Conservation (phyloP, 306 rosid species). For the Cucumis hystrix region DNA sequence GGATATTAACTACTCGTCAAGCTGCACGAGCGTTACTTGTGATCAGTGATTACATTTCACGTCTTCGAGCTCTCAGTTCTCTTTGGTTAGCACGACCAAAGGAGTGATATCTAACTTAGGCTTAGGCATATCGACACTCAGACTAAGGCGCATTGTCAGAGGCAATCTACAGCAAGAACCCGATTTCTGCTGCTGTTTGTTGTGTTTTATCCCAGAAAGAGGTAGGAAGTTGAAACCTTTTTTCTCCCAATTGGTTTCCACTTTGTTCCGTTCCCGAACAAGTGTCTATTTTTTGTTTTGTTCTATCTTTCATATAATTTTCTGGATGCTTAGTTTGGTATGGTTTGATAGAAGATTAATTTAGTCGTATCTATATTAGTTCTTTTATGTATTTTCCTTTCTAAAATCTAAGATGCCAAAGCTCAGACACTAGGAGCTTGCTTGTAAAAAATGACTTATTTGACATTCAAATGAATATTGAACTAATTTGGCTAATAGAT, state of each 20-base stretch:
- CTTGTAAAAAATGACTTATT: neutral
- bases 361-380: neutral
- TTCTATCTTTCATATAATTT: neutral
- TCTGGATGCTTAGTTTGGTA: neutral
- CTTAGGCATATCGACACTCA: neutral
- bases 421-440: neutral
- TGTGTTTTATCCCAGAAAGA: neutral
- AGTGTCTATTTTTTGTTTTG: neutral
- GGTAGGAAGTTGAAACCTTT: neutral
- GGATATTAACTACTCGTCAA: conserved; percentile 59
- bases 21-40: conserved; percentile 68
- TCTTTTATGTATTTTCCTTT: neutral
- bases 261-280: neutral
- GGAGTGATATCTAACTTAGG: conserved; percentile 8
- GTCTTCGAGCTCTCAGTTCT: conserved; percentile 74
- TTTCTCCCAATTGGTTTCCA: neutral
- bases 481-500: neutral
- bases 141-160: neutral
- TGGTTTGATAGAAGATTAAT: neutral
- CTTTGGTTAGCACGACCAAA: conserved; percentile 78
- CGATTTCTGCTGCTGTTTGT: neutral
- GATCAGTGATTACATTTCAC: conserved; percentile 48
- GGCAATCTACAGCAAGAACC: neutral
- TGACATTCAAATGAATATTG: neutral
- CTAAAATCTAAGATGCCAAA: neutral